Conservation (phyloP, 2,329 filamentous ascomycete species). For the Furcasterigmium furcatum region DNA sequence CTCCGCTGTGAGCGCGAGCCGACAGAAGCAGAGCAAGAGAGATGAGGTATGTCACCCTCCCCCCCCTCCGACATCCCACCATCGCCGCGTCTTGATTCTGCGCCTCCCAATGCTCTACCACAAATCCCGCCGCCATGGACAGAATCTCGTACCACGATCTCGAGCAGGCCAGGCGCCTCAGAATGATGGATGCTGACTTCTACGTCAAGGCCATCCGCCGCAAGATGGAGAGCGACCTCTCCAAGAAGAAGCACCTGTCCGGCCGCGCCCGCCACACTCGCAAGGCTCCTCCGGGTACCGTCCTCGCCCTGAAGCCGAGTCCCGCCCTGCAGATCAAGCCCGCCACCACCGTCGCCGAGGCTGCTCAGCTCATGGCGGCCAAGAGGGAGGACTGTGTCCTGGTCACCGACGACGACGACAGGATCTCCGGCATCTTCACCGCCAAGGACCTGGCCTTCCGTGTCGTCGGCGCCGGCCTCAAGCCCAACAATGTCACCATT, state of each 20-base stretch:
- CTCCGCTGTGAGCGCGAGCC: constrained; percentile 84
- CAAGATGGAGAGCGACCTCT: constrained; percentile 96
- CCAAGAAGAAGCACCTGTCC: constrained; percentile 87
- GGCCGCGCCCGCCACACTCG: constrained; percentile 78
- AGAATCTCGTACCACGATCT: constrained; percentile 12
- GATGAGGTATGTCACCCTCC: constrained; percentile 75
- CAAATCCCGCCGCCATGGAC: constrained; percentile 4
- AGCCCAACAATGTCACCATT: constrained; percentile 87
- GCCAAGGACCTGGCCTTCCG: constrained; percentile 98
- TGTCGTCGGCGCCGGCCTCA: constrained; percentile 86
- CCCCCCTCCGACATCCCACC: no score
- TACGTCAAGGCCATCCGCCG: constrained; percentile 78
- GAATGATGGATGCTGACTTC: constrained; percentile 25
- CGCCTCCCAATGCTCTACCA: no score
- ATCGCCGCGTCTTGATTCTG: neutral
- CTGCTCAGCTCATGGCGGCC: constrained; percentile 96
- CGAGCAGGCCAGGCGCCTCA: constrained; percentile 9
- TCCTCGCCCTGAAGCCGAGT: constrained; percentile 92
- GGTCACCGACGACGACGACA: constrained; percentile 95
- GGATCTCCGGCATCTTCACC: constrained; percentile 98
- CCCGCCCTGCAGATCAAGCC: constrained; percentile 98
- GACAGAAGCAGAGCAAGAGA: constrained; percentile 93
- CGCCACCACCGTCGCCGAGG: constrained; percentile 87
- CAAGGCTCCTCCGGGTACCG: constrained; percentile 93
- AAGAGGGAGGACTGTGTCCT: constrained; percentile 98